Conservation (phyloP, 73 alveolate species). For the Paramecium biaurelia region DNA sequence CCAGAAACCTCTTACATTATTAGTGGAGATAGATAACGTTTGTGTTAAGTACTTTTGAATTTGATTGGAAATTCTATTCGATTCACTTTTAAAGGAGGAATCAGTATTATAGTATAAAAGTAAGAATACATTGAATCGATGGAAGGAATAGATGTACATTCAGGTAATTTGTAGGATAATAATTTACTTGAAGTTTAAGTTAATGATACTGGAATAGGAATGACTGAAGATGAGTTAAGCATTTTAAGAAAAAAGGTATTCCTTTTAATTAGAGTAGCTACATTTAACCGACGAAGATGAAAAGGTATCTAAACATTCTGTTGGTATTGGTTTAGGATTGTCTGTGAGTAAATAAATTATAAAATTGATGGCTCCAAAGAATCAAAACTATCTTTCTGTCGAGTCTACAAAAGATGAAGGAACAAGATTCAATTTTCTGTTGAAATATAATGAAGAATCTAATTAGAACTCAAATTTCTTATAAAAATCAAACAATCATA, state of each 20-base stretch:
- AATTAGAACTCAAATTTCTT: not conserved
- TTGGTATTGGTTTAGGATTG: slow-evolving; percentile 6
- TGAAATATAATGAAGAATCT: not conserved
- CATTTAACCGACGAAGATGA: slow-evolving; percentile 19
- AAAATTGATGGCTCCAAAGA: not conserved
- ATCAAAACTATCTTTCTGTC: not conserved
- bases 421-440: not conserved
- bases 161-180: not conserved
- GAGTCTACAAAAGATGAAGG: not conserved
- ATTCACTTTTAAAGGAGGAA: not conserved
- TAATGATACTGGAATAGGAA: slow-evolving; percentile 21
- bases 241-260: not conserved
- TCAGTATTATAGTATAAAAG: not conserved
- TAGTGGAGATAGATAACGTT: not conserved
- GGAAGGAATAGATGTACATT: not conserved
- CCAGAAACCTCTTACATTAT: not conserved
- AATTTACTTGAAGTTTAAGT: not conserved
- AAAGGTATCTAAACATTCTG: not conserved
- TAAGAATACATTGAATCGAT: not conserved
- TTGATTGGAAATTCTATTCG: not conserved
- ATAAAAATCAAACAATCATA: not conserved
- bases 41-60: not conserved
- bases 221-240: not conserved
- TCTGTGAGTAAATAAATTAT: not conserved
- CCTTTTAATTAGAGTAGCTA: not conserved